Evolutionary conservation across 1,284 basidiomycete species (phyloP).

Genomic region (Ustilago loliicola): DNA sequence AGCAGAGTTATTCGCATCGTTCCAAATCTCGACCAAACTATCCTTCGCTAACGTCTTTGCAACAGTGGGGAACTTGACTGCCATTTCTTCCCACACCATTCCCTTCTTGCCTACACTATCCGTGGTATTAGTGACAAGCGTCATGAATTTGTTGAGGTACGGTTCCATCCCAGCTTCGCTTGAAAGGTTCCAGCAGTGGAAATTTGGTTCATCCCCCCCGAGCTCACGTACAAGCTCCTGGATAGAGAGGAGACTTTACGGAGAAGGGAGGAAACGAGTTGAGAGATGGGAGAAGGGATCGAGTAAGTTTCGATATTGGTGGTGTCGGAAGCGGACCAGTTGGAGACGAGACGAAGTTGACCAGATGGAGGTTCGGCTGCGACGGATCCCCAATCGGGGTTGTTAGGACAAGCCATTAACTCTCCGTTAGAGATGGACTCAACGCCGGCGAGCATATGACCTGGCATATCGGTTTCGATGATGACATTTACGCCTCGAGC

Average conservation of each 20-base stretch:
- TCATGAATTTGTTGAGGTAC: constrained; percentile 76
- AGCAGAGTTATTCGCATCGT: constrained; percentile 76
- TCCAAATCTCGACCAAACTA: constrained; percentile 82
- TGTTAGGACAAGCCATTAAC: constrained; percentile 79
- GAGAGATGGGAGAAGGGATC: constrained; percentile 71
- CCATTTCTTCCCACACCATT: constrained; percentile 79
- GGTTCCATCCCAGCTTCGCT: constrained; percentile 51
- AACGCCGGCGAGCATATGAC: constrained; percentile 80
- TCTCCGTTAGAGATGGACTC: constrained; percentile 77
- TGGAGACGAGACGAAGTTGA: constrained; percentile 74
- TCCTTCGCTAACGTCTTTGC: constrained; percentile 75
- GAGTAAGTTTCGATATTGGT: constrained; percentile 26
- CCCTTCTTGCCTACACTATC: constrained; percentile 74
- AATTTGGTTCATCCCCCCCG: constrained; percentile 88
- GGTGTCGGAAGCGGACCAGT: constrained; percentile 75
- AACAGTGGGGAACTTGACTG: constrained; percentile 51
- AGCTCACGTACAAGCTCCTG: constrained; percentile 78
- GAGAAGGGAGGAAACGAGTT: constrained; percentile 57
- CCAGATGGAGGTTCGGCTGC: constrained; percentile 80
- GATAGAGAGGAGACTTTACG: constrained; percentile 72
- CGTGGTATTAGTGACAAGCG: constrained; percentile 74
- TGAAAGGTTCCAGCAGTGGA: constrained; percentile 75
- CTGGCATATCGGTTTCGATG: constrained; percentile 81
- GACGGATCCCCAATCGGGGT: constrained; percentile 75
- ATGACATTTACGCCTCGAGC: constrained; percentile 84